These are phyloP conservation scores for Schwanniomyces sp. DNA, from an alignment of 805 yeast genomes.

Conservation along the genomic window DNA sequence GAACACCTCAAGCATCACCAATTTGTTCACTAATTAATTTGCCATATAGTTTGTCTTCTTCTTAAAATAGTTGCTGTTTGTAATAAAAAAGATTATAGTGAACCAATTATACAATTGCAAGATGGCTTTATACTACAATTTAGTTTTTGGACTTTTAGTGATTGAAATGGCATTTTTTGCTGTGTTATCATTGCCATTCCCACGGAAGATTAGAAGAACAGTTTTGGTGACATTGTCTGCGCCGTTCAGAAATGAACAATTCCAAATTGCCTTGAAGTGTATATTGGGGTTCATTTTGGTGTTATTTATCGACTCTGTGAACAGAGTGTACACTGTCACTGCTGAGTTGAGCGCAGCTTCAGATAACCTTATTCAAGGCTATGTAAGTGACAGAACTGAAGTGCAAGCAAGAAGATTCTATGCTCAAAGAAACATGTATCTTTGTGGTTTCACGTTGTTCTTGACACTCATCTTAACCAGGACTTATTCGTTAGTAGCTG, in stretches of 20 bases:
- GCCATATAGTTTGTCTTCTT: background rate
- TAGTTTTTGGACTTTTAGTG: conserved; percentile 74
- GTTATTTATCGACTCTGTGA: conserved; percentile 84
- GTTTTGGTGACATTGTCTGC: conserved; percentile 60
- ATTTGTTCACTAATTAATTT: no score
- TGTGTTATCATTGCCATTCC: conserved; percentile 81
- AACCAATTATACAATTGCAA: background rate
- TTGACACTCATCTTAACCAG: conserved; percentile 81
- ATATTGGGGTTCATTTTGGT: conserved; percentile 79
- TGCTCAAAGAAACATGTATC: conserved; percentile 93
- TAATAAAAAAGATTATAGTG: background rate
- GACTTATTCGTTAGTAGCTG: conserved; percentile 78
- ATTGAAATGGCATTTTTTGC: conserved; percentile 79
- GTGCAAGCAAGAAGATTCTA: conserved; percentile 88
- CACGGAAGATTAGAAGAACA: conserved; percentile 68
- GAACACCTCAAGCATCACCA: background rate
- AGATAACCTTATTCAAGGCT: conserved; percentile 15
- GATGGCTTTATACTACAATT: conserved; percentile 46
- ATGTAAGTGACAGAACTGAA: conserved; percentile 68
- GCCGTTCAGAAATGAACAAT: conserved; percentile 69
- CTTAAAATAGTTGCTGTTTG: background rate
- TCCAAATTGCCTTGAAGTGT: conserved; percentile 78
- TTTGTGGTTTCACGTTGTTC: conserved; percentile 93
- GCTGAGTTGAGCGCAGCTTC: conserved; percentile 51
- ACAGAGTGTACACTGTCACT: conserved; percentile 71